phyloP scores from a whole-genome alignment of 257 asterid species.

The Striga asiatica region DNA sequence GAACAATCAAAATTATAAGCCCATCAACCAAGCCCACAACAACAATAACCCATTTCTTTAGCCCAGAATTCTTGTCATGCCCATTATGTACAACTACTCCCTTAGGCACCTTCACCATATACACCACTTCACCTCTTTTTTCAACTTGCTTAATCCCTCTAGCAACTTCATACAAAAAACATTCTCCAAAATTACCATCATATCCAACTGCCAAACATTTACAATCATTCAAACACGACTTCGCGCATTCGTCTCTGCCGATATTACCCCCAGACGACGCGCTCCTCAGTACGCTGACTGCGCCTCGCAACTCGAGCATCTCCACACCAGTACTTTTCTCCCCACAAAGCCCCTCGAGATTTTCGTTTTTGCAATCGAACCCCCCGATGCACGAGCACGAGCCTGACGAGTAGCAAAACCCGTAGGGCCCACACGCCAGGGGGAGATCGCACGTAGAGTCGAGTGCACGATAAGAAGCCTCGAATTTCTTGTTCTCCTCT shows the following conservation, averaged over 20 bases:
- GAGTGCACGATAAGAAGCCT: conserved; percentile 51
- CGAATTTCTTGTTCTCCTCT: conserved; percentile 26
- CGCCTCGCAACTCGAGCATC: conserved; percentile 59
- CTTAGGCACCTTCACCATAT: conserved; percentile 52
- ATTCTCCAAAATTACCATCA: conserved; percentile 12
- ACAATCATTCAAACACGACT: conserved; percentile 48
- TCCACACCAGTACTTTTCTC: conserved; percentile 14
- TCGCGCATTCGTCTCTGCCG: conserved; percentile 38
- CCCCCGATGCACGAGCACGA: conserved; percentile 51
- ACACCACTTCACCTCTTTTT: conserved; percentile 18
- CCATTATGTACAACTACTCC: conserved; percentile 27
- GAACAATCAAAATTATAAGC: conserved; percentile 40
- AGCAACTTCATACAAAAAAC: conserved; percentile 38
- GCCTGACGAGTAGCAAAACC: conserved; percentile 54
- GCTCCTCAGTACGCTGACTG: conserved; percentile 47
- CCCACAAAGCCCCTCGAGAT: conserved; percentile 36
- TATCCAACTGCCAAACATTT: conserved; percentile 52
- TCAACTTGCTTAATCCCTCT: conserved; percentile 60
- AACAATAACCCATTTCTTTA: conserved; percentile 54
- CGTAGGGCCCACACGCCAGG: conserved; percentile 51
- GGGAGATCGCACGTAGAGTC: conserved; percentile 65
- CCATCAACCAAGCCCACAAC: conserved; percentile 68
- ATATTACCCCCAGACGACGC: conserved; percentile 17
- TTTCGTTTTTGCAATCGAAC: conserved; percentile 23
- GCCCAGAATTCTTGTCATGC: conserved; percentile 26